Percentiles rank a stretch among this genome's conserved stretches.
Conservation (phyloP, 2,329 filamentous ascomycete species). For the Bipolaris oryzae region DNA sequence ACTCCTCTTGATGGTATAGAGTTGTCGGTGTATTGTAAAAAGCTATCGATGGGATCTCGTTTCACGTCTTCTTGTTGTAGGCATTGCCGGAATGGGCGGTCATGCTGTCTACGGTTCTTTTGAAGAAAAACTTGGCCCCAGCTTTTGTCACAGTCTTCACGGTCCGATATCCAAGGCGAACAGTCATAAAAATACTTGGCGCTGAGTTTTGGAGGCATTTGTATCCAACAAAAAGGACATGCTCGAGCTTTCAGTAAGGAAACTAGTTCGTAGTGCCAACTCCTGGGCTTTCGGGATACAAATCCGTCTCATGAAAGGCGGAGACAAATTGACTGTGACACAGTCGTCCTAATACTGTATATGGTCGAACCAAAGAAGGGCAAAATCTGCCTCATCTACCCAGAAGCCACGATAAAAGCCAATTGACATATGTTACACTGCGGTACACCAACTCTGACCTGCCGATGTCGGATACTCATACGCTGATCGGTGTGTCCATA, state of each 20-base stretch:
- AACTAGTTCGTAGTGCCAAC: not conserved
- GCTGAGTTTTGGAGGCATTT: not conserved
- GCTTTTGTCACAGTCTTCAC: not conserved
- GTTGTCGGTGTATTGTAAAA: not conserved
- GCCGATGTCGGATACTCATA: too few species aligned
- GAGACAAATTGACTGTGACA: too few species aligned
- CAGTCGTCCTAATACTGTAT: not conserved
- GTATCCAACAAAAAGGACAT: not conserved
- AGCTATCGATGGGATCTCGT: not conserved
- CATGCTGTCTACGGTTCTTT: not conserved
- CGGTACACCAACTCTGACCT: not conserved
- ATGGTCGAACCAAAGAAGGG: not conserved
- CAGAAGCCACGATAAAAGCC: not conserved
- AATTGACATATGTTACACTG: not conserved
- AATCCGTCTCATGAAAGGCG: too few species aligned
- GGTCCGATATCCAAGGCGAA: not conserved
- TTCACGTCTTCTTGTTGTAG: not conserved
- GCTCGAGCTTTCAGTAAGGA: not conserved
- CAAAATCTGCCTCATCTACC: not conserved
- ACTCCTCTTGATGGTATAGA: not conserved
- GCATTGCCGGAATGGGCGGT: not conserved
- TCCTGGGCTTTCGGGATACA: not conserved
- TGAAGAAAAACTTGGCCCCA: not conserved
- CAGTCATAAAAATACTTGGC: not conserved
- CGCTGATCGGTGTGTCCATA: too few species aligned